Evolutionary conservation across 495 filamentous ascomycete species (phyloP), one percentile per base, ranked within the genome.

Genomic region (Penicillium salamii): DNA sequence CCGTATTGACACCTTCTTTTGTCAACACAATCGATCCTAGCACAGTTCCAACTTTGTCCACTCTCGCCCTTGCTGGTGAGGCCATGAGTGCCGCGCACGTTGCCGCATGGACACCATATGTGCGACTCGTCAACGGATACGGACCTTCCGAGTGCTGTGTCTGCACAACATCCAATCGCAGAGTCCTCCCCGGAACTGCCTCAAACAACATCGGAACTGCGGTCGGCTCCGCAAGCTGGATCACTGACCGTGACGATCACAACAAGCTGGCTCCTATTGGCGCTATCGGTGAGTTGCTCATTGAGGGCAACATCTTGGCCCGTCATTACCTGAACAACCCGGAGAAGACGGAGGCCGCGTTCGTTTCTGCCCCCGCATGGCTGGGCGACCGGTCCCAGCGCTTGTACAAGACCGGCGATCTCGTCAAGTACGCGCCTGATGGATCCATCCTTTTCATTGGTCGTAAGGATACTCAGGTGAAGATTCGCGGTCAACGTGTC

Each of bases 61-160:
- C 52, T 3, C 55, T 78, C 11, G 42, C 61, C 4, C 43, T 75
- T 2, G 69, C 56, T 12, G 75, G 75, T 7, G 75, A 78, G 49
- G 59, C 74, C 2, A 64, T 81, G 57, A 55, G 64, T 3, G 58
- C 64, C 26, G 65, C 66, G 6, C 50, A 72, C 36, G 54, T 77
- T 13, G 43, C 53, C 5, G 58, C 54, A 14, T 83, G 81, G 81
- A 69, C 67, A 6, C 63, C 64, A 19, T 61, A 66, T n/a, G 55
- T 68, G 14, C 61, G 54, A 41, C 64, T 78, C 18, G 55, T 78
- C 37, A 80, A 81, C 45, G 74, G 66, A 3, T 85, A 85, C 57
- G 82, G 82, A 0, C 82, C 82, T 0, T 65, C 65, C 4, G 80
- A 83, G 55, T 74, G 66, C 53, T 49, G 53, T 21, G 46, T 52